Base-by-base conservation (phyloP, 805 yeast species). In the Starmerella lactis-condensi region DNA sequence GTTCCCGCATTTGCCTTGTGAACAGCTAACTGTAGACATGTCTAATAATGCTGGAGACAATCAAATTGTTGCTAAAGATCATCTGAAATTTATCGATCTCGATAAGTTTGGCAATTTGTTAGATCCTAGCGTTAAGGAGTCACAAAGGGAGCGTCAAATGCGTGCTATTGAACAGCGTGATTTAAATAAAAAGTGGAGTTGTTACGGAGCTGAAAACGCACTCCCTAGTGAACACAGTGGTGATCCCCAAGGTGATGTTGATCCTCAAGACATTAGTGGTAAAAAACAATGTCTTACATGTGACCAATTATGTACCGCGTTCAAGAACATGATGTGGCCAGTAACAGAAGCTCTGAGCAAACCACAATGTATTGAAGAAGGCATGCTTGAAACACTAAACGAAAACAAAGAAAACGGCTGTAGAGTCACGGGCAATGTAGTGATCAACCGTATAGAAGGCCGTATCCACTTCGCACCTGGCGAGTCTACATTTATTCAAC, bases 391-490 rank as follows among this genome's bases (percentile, higher is more conserved):
- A n/a, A 60, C 57, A 26, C 53, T 83, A 31, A 62, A 59, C 30
- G 64, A 61, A 11, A 64, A 74, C 44, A 56, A 78, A 32, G 49
- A 61, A 35, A 93, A 85, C 56, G 98, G 98, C 17, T 89, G 98
- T 55, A 65, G 92, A 41, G 62, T 89, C 24, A 64, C 65, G 39
- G 98, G 98, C 19, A 61, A 65, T 15, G 74, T 91, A 5, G 60
- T 68, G 43, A 69, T 89, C 47, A 78, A 78, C 54, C 69, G 92
- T 56, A 75, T 89, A 26, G 72, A 75, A 15, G 98, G 98, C 29
- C 76, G 79, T 47, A 57, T 89, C 40, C 96, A 89, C 58, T 82
- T 89, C 62, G 94, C 95, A 1, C 96, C 98, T 4, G 98, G 98
- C 24, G 70, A 75, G 17, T 71, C 91, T 2, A 63, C 61, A 45